phyloP scores from a whole-genome alignment of 345 rosid species.

The Tarenaya hassleriana region DNA sequence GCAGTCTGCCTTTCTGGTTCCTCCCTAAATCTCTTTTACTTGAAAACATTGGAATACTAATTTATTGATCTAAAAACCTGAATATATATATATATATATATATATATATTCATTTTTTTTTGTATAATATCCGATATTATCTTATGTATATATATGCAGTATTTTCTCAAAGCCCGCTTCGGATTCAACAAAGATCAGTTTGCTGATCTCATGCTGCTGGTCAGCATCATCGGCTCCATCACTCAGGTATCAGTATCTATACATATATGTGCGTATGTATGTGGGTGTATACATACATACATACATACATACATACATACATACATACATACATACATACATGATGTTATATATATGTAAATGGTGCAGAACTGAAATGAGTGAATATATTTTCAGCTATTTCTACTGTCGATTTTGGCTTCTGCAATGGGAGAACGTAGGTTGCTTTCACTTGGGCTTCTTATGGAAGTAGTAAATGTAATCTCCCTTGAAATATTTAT shows the following conservation, averaged over 20 bases:
- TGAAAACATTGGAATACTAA: not conserved
- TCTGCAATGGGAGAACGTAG: constrained; percentile 50
- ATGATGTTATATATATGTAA: no score
- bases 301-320: not conserved
- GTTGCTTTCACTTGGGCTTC: constrained; percentile 69
- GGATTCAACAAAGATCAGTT: constrained; percentile 70
- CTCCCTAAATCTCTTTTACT: constrained; percentile 9
- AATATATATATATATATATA: not conserved
- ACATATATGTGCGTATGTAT: not conserved
- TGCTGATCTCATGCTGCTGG: constrained; percentile 63
- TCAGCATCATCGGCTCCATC: constrained; percentile 44
- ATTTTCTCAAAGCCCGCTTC: constrained; percentile 80
- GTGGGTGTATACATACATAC: not conserved
- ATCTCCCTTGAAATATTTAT: not conserved
- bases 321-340: not conserved
- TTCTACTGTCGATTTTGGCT: constrained; percentile 59
- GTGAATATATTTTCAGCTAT: constrained; percentile 46
- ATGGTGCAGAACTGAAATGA: not conserved
- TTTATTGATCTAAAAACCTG: not conserved
- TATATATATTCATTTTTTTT: not conserved
- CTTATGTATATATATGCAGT: constrained; percentile 56
- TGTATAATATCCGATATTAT: not conserved
- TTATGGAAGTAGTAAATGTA: constrained; percentile 40
- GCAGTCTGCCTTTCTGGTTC: constrained; percentile 54
- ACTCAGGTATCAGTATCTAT: constrained; percentile 44